A percentile compares a stretch with the other conserved stretches of the same genome.
Conservation (phyloP, 2,329 filamentous ascomycete species). For the Chaetomiaceae sp. region DNA sequence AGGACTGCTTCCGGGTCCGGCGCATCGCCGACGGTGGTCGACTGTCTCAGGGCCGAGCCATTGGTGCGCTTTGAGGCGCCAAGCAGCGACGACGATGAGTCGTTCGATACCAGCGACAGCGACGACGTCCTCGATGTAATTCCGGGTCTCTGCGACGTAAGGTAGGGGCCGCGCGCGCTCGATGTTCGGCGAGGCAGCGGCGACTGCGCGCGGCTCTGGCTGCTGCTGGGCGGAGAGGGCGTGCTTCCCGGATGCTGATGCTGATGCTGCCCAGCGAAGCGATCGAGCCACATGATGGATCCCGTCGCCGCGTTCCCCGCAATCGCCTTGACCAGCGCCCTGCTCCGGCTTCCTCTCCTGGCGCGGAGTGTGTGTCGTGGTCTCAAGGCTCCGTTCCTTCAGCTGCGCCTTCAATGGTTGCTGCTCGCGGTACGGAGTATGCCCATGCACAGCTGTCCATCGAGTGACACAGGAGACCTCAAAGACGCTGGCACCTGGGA, state of each 20-base stretch:
- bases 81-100: conserved; percentile 70
- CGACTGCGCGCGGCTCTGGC: conserved; percentile 60
- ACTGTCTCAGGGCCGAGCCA: conserved; percentile 61
- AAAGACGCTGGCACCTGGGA: conserved; percentile 2
- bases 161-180: conserved; percentile 61
- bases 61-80: conserved; percentile 58
- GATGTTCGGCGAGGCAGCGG: conserved; percentile 63
- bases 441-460: no score
- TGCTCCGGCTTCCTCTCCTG: not conserved
- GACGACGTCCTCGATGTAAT: conserved; percentile 68
- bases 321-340: not conserved
- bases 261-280: conserved; percentile 59
- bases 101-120: conserved; percentile 68
- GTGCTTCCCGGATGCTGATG: conserved; percentile 55
- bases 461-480: no score
- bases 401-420: not conserved
- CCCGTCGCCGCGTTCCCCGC: not conserved
- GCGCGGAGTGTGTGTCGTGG: not conserved
- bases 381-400: not conserved
- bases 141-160: conserved; percentile 61
- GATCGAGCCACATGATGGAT: conserved; percentile 78
- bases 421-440: no score
- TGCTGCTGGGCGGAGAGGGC: conserved; percentile 47
- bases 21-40: conserved; percentile 45
- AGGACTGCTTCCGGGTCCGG: conserved; percentile 68